Conservation (phyloP, 163 green algal genomes). For the Coccomyxa subellipsoidea region DNA sequence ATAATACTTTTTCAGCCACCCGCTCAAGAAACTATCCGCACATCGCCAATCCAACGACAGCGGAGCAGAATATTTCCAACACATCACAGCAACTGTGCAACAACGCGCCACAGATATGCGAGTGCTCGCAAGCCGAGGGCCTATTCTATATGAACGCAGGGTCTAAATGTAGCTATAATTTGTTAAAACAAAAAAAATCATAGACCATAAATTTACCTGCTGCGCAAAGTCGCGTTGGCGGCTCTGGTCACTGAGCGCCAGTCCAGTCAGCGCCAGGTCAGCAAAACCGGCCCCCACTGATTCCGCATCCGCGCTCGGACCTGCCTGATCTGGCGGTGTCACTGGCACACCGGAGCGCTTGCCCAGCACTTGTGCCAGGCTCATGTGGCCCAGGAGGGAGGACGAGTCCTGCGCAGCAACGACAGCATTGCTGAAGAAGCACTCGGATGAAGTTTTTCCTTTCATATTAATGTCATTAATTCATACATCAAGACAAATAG, state of each 20-base stretch:
- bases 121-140: neutral
- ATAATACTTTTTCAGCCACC: too few relatives aligned
- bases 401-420: neutral
- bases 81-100: too few relatives aligned
- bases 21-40: too few relatives aligned
- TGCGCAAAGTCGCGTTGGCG: conserved; percentile 40
- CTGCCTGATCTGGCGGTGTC: neutral
- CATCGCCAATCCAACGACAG: too few relatives aligned
- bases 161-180: neutral
- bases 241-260: conserved; percentile 15
- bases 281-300: conserved; percentile 16
- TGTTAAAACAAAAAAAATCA: neutral
- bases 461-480: too few relatives aligned
- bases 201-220: conserved; percentile 19
- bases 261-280: conserved; percentile 20
- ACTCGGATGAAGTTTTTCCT: too few relatives aligned
- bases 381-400: neutral
- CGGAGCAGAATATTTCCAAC: too few relatives aligned
- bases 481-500: too few relatives aligned
- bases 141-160: neutral
- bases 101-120: too few relatives aligned
- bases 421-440: too few relatives aligned
- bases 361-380: neutral
- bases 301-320: neutral
- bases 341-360: neutral